A percentile compares a stretch with the other conserved stretches of the same genome.
These are phyloP conservation scores for Lachnellula occidentalis DNA, from an alignment of 2,329 filamentous ascomycete genomes.

Conservation along the genomic window DNA sequence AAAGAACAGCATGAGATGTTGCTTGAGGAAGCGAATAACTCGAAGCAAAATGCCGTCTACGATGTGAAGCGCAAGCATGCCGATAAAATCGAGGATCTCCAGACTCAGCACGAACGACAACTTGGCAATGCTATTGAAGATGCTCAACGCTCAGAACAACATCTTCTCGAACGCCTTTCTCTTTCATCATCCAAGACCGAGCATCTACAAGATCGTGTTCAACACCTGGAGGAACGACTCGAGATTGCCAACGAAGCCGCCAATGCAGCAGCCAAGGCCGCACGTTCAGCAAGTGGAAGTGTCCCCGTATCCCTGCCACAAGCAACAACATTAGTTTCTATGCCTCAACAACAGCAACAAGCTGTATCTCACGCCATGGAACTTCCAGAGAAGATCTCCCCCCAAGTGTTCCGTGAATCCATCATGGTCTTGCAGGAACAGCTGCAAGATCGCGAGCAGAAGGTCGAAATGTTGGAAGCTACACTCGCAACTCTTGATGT, in stretches of 20 bases:
- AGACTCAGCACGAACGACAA: conserved; percentile 68
- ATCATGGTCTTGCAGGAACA: conserved; percentile 97
- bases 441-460: conserved; percentile 85
- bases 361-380: conserved; percentile 39
- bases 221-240: conserved; percentile 83
- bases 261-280: conserved; percentile 41
- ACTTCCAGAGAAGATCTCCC: conserved; percentile 80
- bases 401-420: conserved; percentile 89
- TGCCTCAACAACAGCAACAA: conserved; percentile 18
- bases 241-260: conserved; percentile 81
- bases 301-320: neutral
- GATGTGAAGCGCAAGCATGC: conserved; percentile 54
- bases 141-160: conserved; percentile 70
- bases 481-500: conserved; percentile 64
- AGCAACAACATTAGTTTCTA: conserved; percentile 4
- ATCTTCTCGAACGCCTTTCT: conserved; percentile 73
- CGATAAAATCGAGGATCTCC: conserved; percentile 67
- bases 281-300: conserved; percentile 23
- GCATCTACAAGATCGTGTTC: conserved; percentile 78
- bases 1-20: conserved; percentile 80
- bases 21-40: conserved; percentile 71
- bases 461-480: conserved; percentile 81
- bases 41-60: conserved; percentile 52
- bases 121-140: conserved; percentile 74
- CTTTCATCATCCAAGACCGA: conserved; percentile 80